Percentiles rank a stretch among this genome's conserved stretches.
phyloP scores from a whole-genome alignment of 345 rosid species.

The Moringa oleifera region DNA sequence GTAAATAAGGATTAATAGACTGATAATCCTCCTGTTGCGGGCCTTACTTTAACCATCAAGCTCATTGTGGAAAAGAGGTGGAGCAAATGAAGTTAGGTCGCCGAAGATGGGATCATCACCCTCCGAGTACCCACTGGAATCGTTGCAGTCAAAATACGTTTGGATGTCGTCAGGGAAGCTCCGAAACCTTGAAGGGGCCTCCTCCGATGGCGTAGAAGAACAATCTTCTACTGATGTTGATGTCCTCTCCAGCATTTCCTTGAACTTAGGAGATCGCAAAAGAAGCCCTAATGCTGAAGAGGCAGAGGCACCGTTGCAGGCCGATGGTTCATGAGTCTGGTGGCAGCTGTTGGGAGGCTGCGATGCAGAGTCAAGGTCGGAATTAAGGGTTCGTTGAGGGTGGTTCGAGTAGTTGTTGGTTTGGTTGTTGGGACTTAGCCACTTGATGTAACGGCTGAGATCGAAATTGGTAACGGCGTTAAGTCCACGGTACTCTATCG shows the following conservation, averaged over 20 bases:
- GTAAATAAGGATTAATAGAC: too few relatives aligned
- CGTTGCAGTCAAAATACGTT: constrained; percentile 69
- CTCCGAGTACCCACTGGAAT: constrained; percentile 28
- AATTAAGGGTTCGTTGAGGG: constrained; percentile 19
- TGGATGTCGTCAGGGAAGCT: constrained; percentile 77
- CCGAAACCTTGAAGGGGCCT: too few relatives aligned
- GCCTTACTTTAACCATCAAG: too few relatives aligned
- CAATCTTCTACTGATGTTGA: constrained; percentile 24
- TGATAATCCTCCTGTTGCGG: too few relatives aligned
- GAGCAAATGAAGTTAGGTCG: too few relatives aligned
- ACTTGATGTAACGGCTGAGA: constrained; percentile 75
- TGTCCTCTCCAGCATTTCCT: constrained; percentile 65
- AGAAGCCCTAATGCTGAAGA: constrained; percentile 66
- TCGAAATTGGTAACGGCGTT: constrained; percentile 96
- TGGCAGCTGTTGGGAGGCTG: constrained; percentile 16
- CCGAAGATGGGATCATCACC: constrained; percentile 54
- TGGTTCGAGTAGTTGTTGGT: background rate
- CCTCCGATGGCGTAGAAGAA: constrained; percentile 28
- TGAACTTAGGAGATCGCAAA: constrained; percentile 56
- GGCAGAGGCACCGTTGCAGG: constrained; percentile 25
- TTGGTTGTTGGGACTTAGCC: constrained; percentile 26
- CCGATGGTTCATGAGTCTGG: constrained; percentile 1
- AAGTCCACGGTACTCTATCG: constrained; percentile 84
- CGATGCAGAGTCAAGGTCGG: constrained; percentile 15
- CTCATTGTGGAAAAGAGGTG: too few relatives aligned